Base-by-base conservation (phyloP, 148 eudicot species). In the Hydrangea macrophylla region DNA sequence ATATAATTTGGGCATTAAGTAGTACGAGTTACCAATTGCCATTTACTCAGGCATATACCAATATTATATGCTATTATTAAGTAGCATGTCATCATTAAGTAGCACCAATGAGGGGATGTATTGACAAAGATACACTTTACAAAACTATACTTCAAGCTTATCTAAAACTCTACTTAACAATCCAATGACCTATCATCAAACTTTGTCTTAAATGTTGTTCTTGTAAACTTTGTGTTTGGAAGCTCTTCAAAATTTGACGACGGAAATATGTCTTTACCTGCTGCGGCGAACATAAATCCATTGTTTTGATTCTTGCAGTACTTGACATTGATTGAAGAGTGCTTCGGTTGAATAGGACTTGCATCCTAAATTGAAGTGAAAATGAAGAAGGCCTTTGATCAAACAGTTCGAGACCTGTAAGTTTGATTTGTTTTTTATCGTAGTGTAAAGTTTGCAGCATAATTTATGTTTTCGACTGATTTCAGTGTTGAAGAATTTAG, bases 301-400 rank as follows among this genome's bases (percentile, higher is more conserved):
- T 20, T 42, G 9, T 18, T 26, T 44, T 72, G 32, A 6, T 72
- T 48, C 18, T 25, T 4, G 58, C 53, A 33, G 57, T 56, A 15
- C 32, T 4, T 57, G n/a, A 40, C 48, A 32, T 26, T 11, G 26
- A 15, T 27, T 48, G 53, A n/a, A 37, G 55, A 35, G 27, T 55
- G 23, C 17, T 59, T 35, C 62, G 42, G 69, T 51, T 70, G 76
- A 63, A 70, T 64, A 65, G 70, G 62, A 58, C 48, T 58, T 15
- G 20, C 63, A 63, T 64, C 62, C 44, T 58, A 31, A 33, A 54
- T 64, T 65, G 32, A 70, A 54, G 51, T 20, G 73, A 73, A 83
- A 66, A 88, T 90, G 96, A 95, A 91, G 88, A 95, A 95, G 88
- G 97, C 93, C 6, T 80, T 94, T 69, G 97, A 81, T 81, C 97